Evolutionary conservation across 805 yeast genomes (phyloP).

Genomic region (Wickerhamomyces rabaulensis): DNA sequence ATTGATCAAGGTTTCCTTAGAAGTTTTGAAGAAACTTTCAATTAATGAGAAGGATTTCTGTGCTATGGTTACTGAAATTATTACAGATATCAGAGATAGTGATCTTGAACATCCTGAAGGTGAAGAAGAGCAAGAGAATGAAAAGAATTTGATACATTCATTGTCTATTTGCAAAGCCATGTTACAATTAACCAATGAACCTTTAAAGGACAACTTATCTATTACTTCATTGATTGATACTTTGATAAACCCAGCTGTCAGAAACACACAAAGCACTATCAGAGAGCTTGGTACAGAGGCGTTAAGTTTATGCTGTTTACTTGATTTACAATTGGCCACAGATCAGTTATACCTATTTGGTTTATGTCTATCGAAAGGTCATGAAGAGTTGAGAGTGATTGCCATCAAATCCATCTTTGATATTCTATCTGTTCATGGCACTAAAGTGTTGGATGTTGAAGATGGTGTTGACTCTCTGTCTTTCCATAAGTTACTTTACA

Average conservation of each 20-base stretch:
- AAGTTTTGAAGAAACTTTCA: slow-evolving; percentile 65
- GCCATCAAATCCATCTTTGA: slow-evolving; percentile 74
- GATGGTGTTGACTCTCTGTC: slow-evolving; percentile 62
- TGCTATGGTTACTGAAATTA: slow-evolving; percentile 77
- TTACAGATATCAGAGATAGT: slow-evolving; percentile 77
- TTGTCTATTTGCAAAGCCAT: slow-evolving; percentile 63
- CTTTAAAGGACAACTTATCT: slow-evolving; percentile 59
- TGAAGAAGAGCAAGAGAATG: slow-evolving; percentile 23
- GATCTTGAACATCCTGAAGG: slow-evolving; percentile 24
- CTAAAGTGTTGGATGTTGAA: slow-evolving; percentile 54
- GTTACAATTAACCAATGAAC: slow-evolving; percentile 60
- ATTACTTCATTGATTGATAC: slow-evolving; percentile 67
- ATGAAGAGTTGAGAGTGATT: slow-evolving; percentile 53
- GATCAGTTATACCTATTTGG: slow-evolving; percentile 63
- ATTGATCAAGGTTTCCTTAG: slow-evolving; percentile 50
- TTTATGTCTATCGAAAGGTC: slow-evolving; percentile 62
- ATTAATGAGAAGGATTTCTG: slow-evolving; percentile 81
- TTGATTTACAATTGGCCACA: slow-evolving; percentile 62
- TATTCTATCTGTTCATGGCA: slow-evolving; percentile 72
- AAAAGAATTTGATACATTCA: slow-evolving; percentile 53
- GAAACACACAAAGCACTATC: slow-evolving; percentile 47
- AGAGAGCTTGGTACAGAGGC: slow-evolving; percentile 67
- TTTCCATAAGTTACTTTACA: slow-evolving; percentile 64
- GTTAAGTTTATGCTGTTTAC: slow-evolving; percentile 72
- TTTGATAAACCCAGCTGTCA: slow-evolving; percentile 75